A percentile compares a stretch with the other conserved stretches of the same genome.
Evolutionary conservation across 2,329 filamentous ascomycete genomes (phyloP).

Genomic region (Orbilia javanica): DNA sequence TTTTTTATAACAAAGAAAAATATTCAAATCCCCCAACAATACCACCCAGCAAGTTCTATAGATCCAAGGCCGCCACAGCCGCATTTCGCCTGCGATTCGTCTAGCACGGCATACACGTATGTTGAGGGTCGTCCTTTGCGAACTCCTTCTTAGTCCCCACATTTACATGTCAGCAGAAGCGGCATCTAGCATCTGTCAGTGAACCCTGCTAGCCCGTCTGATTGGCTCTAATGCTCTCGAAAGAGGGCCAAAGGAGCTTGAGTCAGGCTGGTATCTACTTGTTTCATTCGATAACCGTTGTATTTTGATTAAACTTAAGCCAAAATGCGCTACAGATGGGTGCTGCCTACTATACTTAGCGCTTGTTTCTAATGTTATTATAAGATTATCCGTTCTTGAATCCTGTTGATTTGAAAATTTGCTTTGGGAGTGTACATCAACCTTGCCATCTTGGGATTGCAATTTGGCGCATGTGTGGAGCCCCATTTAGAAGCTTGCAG

Average conservation of each 20-base stretch:
- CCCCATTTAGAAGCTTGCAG: not conserved
- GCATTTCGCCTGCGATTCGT: slow-evolving; percentile 36
- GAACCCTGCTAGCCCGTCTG: slow-evolving; percentile 32
- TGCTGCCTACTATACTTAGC: slow-evolving; percentile 50
- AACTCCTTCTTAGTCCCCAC: slow-evolving; percentile 9
- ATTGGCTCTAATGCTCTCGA: slow-evolving; percentile 26
- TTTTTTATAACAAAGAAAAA: too few species aligned
- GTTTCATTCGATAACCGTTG: slow-evolving; percentile 9
- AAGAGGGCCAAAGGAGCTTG: slow-evolving; percentile 6
- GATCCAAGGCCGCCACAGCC: slow-evolving; percentile 45
- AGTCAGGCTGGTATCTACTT: slow-evolving; percentile 14
- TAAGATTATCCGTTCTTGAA: not conserved
- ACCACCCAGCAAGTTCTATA: slow-evolving; percentile 14
- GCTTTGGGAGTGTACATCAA: slow-evolving; percentile 27
- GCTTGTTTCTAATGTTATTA: slow-evolving; percentile 15
- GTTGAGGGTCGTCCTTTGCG: slow-evolving; percentile 6
- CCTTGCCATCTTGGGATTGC: slow-evolving; percentile 29
- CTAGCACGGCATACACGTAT: slow-evolving; percentile 4
- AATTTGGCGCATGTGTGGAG: not conserved
- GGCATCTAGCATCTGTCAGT: slow-evolving; percentile 39
- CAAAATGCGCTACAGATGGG: not conserved
- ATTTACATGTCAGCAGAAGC: slow-evolving; percentile 52
- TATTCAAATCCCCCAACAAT: slow-evolving; percentile 6
- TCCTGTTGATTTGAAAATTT: slow-evolving; percentile 14
- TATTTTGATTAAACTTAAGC: slow-evolving; percentile 14